Evolutionary conservation across 805 yeast genomes (phyloP), one percentile per base, ranked within the genome.

Genomic region (Barnettozyma populi): DNA sequence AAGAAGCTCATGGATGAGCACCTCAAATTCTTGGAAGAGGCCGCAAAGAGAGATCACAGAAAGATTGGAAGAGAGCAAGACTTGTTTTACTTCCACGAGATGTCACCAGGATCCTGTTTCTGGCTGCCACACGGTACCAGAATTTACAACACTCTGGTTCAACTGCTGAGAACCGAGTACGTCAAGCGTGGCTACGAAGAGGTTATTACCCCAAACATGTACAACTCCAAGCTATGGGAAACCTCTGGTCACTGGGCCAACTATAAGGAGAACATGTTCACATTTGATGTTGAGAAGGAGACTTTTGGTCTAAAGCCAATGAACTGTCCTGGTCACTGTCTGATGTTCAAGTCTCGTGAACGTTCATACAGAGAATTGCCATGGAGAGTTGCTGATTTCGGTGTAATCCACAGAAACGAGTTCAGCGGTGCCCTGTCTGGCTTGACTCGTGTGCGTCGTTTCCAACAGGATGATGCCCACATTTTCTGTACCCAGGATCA

Each of bases 121-220:
- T 94, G 98, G 98, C 78, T 94, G 61, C 99, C 99, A 44, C 99
- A 92, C 64, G 99, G 99, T 71, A 83, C 99, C 43, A 86, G 98
- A 73, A 94, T 94, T 65, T 94, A 94, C 78, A 88, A 88, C 70
- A 80, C 88, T 50, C 75, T 94, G 68, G 81, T 82, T 58, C 90
- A 86, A 29, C 70, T 89, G 69, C 66, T 94, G 71, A 81, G 92
- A 72, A 65, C 69, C 46, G 96, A 94, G 73, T 94, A 94, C 72
- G 82, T 85, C 64, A 82, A 79, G 71, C 85, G 99, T 70, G 98
- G 97, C 36, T 94, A 86, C 69, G 97, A 94, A 55, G 99, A 94
- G 74, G 99, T 94, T 56, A 92, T 94, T 66, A 90, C 99, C 52
- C 99, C 99, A 63, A 94, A 94, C 75, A 94, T 94, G 98, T 94